Base-by-base conservation (phyloP, 1,284 basidiomycete species). In the Malassezia caprae region DNA sequence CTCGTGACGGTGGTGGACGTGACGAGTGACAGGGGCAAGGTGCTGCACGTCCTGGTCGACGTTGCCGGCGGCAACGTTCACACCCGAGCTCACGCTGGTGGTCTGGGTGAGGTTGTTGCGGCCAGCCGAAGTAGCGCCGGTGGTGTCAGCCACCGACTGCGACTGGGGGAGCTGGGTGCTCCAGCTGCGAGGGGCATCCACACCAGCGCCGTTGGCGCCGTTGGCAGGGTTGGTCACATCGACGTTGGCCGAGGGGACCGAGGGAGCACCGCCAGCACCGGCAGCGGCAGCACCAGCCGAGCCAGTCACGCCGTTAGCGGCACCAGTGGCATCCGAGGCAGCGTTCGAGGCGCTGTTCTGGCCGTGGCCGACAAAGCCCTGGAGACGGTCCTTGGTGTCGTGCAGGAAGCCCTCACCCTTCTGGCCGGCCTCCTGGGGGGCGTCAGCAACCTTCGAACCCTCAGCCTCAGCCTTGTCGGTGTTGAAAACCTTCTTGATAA, bases 21-120 rank as follows among this genome's bases (percentile, higher is more conserved):
- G 59, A 53, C 64, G 64, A 1, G 68, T 71, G 26, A 73, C 70
- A 2, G 69, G 58, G 11, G 67, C 68, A 13, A 76, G 64, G 62
- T 76, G 74, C 67, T 75, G 61, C 40, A 73, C 72, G 51, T 73
- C 70, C 66, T 76, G 73, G 13, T 62, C 68, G 1, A 63, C 63
- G 56, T 70, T 60, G 42, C 72, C 72, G 27, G 60, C 62, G 47
- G 35, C 62, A 49, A 70, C 56, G 59, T 68, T 65, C 24, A 66
- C 58, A 53, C 64, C 61, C 57, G 63, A 62, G 53, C 54, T 42
- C n/a, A 21, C 21, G 40, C 48, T 51, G n/a, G 55, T 52, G 24
- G 49, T 44, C 31, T 57, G 55, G 24, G 55, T 57, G 27, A 57
- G 35, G 45, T 39, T 45, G 17, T 52, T 44, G 46, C 53, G 49